Evolutionary conservation across 2,329 filamentous ascomycete genomes (phyloP).

Genomic region (Alternaria tenuissima): DNA sequence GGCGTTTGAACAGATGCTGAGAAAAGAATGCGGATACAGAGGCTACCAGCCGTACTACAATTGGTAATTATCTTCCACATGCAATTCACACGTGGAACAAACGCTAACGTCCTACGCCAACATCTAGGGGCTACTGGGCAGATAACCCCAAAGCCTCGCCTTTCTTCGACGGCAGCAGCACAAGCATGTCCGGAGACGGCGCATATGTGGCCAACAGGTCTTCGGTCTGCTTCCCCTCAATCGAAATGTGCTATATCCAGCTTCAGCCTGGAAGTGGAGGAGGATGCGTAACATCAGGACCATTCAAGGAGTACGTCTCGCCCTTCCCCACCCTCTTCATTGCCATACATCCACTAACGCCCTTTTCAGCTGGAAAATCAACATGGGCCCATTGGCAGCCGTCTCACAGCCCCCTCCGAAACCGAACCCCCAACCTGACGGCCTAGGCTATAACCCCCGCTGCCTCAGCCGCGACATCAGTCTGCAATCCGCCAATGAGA

Average conservation of each 20-base stretch:
- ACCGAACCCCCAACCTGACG: constrained; percentile 39
- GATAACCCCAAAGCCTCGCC: constrained; percentile 57
- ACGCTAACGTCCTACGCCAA: not conserved
- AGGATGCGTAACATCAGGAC: constrained; percentile 62
- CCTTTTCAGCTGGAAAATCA: constrained; percentile 43
- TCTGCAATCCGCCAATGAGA: constrained; percentile 29
- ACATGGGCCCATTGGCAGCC: constrained; percentile 59
- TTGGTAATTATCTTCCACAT: not conserved
- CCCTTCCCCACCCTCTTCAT: not conserved
- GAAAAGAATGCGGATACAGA: constrained; percentile 54
- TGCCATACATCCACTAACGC: not conserved
- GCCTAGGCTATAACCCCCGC: constrained; percentile 47
- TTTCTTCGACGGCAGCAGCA: constrained; percentile 64
- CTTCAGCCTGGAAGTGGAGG: constrained; percentile 63
- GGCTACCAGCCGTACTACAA: constrained; percentile 54
- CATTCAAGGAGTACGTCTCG: constrained; percentile 56
- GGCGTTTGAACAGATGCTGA: constrained; percentile 53
- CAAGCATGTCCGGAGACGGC: constrained; percentile 59
- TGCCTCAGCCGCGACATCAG: constrained; percentile 53
- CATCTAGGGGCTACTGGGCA: constrained; percentile 61
- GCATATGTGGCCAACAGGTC: constrained; percentile 37
- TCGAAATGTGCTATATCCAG: constrained; percentile 36
- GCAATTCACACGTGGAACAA: not conserved
- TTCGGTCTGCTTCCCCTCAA: constrained; percentile 40
- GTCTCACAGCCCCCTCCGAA: constrained; percentile 26